Evolutionary conservation across 2,329 filamentous ascomycete species (phyloP).

Genomic region (Colletotrichum magnum): DNA sequence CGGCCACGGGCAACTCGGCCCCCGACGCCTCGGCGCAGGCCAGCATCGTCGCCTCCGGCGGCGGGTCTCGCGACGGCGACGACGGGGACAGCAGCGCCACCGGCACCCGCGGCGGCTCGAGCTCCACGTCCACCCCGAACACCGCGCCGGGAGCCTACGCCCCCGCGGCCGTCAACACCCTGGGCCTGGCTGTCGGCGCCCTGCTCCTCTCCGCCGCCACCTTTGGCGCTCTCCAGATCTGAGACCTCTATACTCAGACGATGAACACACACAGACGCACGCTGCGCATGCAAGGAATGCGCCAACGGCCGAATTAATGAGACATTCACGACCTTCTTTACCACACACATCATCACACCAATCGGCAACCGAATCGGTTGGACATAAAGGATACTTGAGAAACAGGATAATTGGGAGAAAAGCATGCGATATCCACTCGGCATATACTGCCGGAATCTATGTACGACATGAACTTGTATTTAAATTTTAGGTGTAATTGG

Average conservation of each 20-base stretch:
- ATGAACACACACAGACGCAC: too few relatives aligned
- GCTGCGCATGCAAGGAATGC: not conserved
- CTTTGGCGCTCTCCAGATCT: constrained; percentile 42
- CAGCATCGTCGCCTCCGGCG: constrained; percentile 48
- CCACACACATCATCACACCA: too few relatives aligned
- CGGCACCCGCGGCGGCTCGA: constrained; percentile 26
- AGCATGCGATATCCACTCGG: constrained; percentile 16
- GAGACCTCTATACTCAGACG: not conserved
- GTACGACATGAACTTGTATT: not conserved
- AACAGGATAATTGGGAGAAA: not conserved
- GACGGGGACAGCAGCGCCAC: constrained; percentile 28
- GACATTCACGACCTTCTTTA: constrained; percentile 9
- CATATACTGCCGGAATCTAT: not conserved
- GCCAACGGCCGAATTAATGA: constrained; percentile 22
- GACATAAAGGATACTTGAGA: not conserved
- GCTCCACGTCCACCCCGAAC: constrained; percentile 4
- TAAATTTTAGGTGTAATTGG: not conserved
- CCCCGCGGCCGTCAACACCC: constrained; percentile 45
- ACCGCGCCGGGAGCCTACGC: constrained; percentile 1
- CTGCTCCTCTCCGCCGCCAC: constrained; percentile 52
- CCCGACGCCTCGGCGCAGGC: constrained; percentile 50
- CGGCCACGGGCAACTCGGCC: constrained; percentile 48
- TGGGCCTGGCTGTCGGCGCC: constrained; percentile 53
- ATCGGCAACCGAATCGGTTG: not conserved
- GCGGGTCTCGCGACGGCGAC: constrained; percentile 19